Evolutionary conservation across 1,284 basidiomycete species (phyloP).

Genomic region (Rugosomyces carneus): DNA sequence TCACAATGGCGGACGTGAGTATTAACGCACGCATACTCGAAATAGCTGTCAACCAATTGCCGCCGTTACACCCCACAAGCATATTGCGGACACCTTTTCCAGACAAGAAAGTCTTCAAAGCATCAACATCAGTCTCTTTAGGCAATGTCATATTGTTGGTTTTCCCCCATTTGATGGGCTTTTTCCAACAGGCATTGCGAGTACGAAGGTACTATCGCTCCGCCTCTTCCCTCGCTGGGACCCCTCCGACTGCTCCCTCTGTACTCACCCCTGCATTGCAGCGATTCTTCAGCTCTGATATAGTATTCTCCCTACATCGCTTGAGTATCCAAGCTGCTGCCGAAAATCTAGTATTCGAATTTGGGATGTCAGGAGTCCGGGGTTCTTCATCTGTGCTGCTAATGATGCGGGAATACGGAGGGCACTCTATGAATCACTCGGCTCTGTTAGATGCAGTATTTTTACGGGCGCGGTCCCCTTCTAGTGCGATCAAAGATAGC

Average conservation of each 20-base stretch:
- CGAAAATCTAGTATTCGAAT: slow-evolving; percentile 37
- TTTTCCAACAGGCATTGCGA: slow-evolving; percentile 53
- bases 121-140: slow-evolving; percentile 33
- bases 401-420: slow-evolving; percentile 15
- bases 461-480: slow-evolving; percentile 52
- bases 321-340: slow-evolving; percentile 49
- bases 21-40: slow-evolving; percentile 22
- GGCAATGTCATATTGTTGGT: slow-evolving; percentile 43
- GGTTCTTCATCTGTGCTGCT: slow-evolving; percentile 30
- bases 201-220: slow-evolving; percentile 30
- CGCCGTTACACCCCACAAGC: slow-evolving; percentile 21
- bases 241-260: neutral
- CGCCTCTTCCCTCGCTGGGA: neutral
- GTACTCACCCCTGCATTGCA: slow-evolving; percentile 1
- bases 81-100: slow-evolving; percentile 40
- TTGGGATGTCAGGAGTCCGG: slow-evolving; percentile 37
- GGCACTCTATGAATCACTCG: slow-evolving; percentile 42
- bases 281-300: slow-evolving; percentile 22
- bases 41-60: slow-evolving; percentile 29
- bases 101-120: slow-evolving; percentile 30
- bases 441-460: slow-evolving; percentile 43
- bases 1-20: slow-evolving; percentile 26
- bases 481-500: slow-evolving; percentile 27
- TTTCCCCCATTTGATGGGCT: slow-evolving; percentile 56
- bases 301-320: slow-evolving; percentile 31